Evolutionary conservation across 1,284 basidiomycete genomes (phyloP).

Genomic region (Porogramme epimiltina): DNA sequence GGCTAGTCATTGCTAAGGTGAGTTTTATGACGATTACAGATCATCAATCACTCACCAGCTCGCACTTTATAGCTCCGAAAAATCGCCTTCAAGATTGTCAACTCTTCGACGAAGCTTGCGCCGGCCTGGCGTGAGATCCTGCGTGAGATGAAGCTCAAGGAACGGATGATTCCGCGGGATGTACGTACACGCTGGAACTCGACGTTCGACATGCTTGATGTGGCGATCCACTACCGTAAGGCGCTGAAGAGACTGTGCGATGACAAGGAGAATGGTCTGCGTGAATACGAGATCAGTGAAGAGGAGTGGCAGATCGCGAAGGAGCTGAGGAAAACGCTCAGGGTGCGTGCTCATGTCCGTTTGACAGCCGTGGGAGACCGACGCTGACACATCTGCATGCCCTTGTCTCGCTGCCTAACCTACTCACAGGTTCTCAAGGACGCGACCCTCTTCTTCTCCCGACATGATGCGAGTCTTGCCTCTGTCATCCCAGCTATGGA

Average conservation of each 20-base stretch:
- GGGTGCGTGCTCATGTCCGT: conserved; percentile 11
- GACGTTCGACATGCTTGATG: conserved; percentile 34
- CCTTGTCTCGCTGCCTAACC: not conserved
- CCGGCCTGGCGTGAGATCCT: conserved; percentile 31
- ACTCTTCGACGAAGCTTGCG: conserved; percentile 35
- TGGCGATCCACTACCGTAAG: conserved; percentile 24
- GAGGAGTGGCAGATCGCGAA: conserved; percentile 24
- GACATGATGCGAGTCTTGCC: conserved; percentile 24
- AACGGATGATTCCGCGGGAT: conserved; percentile 31
- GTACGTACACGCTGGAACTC: conserved; percentile 38
- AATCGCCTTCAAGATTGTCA: conserved; percentile 29
- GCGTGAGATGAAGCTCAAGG: conserved; percentile 5
- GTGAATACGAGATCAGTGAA: conserved; percentile 14
- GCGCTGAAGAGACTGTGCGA: conserved; percentile 17
- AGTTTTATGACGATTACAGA: not conserved
- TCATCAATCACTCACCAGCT: not conserved
- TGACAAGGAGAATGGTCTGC: conserved; percentile 11
- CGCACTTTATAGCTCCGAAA: conserved; percentile 27
- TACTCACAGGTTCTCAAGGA: conserved; percentile 23
- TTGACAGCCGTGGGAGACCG: not conserved
- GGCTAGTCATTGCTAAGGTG: not conserved
- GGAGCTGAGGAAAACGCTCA: conserved; percentile 30
- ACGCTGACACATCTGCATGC: not conserved
- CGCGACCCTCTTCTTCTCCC: conserved; percentile 32
- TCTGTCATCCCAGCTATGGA: conserved; percentile 40